Evolutionary conservation across 805 yeast genomes (phyloP), one percentile per base, ranked within the genome.

Genomic region (Ogataea nakhonphanomensis): DNA sequence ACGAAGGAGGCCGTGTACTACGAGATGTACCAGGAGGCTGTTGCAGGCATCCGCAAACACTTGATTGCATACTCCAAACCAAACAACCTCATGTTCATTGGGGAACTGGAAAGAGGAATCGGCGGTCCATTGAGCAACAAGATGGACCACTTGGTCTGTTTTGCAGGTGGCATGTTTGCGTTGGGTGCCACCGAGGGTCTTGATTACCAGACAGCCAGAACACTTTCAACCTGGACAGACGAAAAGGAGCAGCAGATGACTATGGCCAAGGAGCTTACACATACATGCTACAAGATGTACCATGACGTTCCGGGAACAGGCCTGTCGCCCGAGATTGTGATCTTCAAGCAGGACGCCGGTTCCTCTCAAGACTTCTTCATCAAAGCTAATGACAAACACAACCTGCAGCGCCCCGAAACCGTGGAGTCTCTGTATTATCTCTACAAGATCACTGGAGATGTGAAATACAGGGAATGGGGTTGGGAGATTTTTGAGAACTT

Each of bases 71-170:
- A 74, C 40, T 79, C 95, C 1, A 59, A 61, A 26, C 95, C 95
- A 4, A 74, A 64, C 50, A 73, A 74, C 1, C 66, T 84, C 17
- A 71, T 83, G 0, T 90, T 71, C 55, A 70, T 89, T 42, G 95
- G 95, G 8, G 97, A 90, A 60, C 71, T 78, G 36, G 85, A 82
- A 15, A 50, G 61, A 22, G 96, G 96, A 8, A 52, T 86, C n/a
- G 64, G 61, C 6, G 80, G 83, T 0, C 64, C 68, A 3, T 60
- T 82, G 11, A 75, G 82, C 11, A 66, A 79, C 12, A 88, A 87
- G 57, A 86, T 90, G 95, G 96, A 90, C 58, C 96, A 90, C 63
- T 67, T 87, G 44, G 96, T 88, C 20, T 90, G 97, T 61, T 89
- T 88, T 62, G 77, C 85, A 57, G 95, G 96, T 41, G 96, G 96